Base-by-base conservation (phyloP, 192 early-diverging fungal genomes). In the Diversispora eburnea region DNA sequence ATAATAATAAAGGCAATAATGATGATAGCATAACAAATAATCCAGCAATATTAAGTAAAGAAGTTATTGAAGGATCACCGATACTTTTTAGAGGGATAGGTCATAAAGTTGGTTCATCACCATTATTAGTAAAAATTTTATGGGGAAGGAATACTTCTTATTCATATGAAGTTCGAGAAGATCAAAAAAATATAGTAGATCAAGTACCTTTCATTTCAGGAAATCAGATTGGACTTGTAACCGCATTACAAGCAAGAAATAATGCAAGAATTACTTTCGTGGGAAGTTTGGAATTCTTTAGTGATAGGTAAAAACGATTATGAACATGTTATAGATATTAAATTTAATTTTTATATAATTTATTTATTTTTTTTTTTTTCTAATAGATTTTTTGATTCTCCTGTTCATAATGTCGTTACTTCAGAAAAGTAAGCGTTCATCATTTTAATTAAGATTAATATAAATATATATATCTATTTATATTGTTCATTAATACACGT, bases 211-310 rank as follows among this genome's bases (percentile, higher is more conserved):
- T 81, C 8, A 45, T 91, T 25, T 76, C 85, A 5, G 95, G 93
- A 25, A 77, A 76, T 43, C 67, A 86, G 1, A 73, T 95, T 42
- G 89, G 84, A 4, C 82, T 98, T 33, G 93, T 95, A 22, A 89
- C 89, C 43, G 88, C 90, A 22, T 84, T 97, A 80, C 96, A 99
- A 84, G 88, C 98, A 5, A 82, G 91, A 56, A 90, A 91, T 78
- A 95, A 94, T 75, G 93, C 95, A 5, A 82, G 98, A 20, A 90
- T 95, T 13, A 88, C 88, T 3, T 87, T 99, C 76, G 78, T 86
- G 13, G 98, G 96, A 43, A 91, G 90, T 67, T 73, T 88, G 6
- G 92, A 90, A 22, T 79, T 99, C 78, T 94, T 99, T 80, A 84
- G 89, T 12, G 87, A 99, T 77, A 77, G 70, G 55, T 92, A 87